Evolutionary conservation across 2,329 filamentous ascomycete genomes (phyloP).

Genomic region (Aureobasidium sp.): DNA sequence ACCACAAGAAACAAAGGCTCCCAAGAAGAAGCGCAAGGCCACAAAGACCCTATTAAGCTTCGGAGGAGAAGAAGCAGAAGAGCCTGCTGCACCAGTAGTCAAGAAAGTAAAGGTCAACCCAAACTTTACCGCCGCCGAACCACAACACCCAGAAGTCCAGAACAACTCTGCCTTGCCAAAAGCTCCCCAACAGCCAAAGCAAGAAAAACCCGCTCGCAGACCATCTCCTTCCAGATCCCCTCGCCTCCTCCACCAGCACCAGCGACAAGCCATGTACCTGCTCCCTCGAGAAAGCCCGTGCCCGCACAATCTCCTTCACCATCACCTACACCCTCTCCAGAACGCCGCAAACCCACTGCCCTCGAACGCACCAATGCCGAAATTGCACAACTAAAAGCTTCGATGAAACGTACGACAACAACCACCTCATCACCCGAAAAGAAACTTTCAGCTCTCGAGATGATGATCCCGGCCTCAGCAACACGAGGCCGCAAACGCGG

Average conservation of each 20-base stretch:
- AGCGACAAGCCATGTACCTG: not conserved
- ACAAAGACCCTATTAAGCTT: constrained; percentile 74
- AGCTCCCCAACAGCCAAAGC: constrained; percentile 10
- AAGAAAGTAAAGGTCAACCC: constrained; percentile 77
- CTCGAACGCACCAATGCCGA: constrained; percentile 69
- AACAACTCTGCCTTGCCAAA: constrained; percentile 2
- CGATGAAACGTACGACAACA: constrained; percentile 54
- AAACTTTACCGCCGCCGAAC: constrained; percentile 51
- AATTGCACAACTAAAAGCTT: constrained; percentile 71
- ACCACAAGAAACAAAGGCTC: constrained; percentile 35
- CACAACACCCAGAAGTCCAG: constrained; percentile 15
- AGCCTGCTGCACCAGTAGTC: constrained; percentile 47
- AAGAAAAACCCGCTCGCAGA: not conserved
- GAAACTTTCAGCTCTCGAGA: constrained; percentile 60
- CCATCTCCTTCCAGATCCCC: not conserved
- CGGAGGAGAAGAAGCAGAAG: constrained; percentile 53
- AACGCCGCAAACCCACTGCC: constrained; percentile 13
- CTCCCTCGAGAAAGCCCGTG: not conserved
- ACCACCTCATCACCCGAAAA: constrained; percentile 34
- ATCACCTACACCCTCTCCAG: constrained; percentile 25
- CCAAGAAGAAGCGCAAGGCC: constrained; percentile 50
- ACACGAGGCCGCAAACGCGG: constrained; percentile 62
- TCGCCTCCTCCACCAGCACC: not conserved
- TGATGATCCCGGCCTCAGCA: constrained; percentile 64
- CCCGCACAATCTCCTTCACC: constrained; percentile 17